Evolutionary conservation across 768 basidiomycete species (phyloP), one percentile per base, ranked within the genome.

Genomic region (Holtermanniella nyarrowii): DNA sequence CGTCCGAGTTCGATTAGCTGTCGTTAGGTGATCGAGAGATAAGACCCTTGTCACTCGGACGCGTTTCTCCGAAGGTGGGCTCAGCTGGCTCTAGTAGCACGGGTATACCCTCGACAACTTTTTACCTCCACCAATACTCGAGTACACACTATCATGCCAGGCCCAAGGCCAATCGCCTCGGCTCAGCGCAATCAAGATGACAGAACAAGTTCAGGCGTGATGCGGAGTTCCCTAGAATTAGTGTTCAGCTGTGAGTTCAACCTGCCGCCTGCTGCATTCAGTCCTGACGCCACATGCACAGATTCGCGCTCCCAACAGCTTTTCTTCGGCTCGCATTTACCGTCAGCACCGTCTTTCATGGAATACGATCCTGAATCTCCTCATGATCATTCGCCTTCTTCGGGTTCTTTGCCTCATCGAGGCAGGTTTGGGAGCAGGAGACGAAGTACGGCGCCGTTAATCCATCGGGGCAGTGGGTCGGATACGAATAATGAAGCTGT

Each of bases 321-420:
- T 7, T 59, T 54, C 21, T 63, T 63, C 52, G 63, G 61, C 12
- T 39, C 59, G n/a, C 50, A 59, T 42, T 44, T 65, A 14, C 53
- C 57, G 12, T 67, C 66, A 3, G 62, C 62, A 22, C 64, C 66
- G n/a, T 68, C 68, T 0, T 68, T 69, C 48, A 51, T 70, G 46
- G 54, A 46, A 41, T 46, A 46, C 22, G 52, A 56, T 5, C 45
- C 27, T 43, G 31, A 37, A 7, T 37, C 31, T 7, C 31, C 31
- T 7, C 31, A 37, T 16, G 31, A 16, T 16, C 31, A 37, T 37
- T 37, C 31, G 5, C 31, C 3, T 13, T 26, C 45, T 23, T 41
- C 49, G 7, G 5, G 27, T 16, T 42, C 45, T 16, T 22, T 43
- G 2, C 48, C 49, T 5, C 14, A 23, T 25, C 4, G 42, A 46